Evolutionary conservation across 2,329 filamentous ascomycete genomes (phyloP).

Genomic region (Calonectria pseudoreteaudii): DNA sequence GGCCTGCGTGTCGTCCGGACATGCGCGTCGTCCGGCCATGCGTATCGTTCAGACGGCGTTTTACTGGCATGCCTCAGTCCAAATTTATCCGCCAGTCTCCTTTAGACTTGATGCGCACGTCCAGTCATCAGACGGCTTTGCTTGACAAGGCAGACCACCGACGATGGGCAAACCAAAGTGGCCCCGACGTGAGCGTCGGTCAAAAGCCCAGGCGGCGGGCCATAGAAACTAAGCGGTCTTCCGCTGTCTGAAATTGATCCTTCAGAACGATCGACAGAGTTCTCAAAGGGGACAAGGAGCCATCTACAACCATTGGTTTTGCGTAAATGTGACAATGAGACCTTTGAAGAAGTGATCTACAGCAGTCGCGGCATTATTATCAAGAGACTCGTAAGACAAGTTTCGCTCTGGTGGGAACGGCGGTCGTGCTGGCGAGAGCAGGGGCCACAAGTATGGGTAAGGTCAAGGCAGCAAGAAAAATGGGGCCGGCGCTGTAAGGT

Average conservation of each 20-base stretch:
- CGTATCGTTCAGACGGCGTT: conserved; percentile 14
- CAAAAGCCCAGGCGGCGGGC: background rate
- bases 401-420: conserved; percentile 4
- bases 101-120: background rate
- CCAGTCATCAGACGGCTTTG: background rate
- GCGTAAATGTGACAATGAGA: background rate
- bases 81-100: conserved; percentile 25
- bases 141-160: conserved; percentile 14
- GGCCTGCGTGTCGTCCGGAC: conserved; percentile 5
- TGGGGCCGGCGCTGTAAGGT: background rate
- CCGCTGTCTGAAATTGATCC: background rate
- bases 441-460: conserved; percentile 3
- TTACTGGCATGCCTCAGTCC: conserved; percentile 7
- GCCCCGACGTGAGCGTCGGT: background rate
- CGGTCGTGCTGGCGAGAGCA: background rate
- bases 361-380: conserved; percentile 10
- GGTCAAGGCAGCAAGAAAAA: background rate
- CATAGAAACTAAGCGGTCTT: background rate
- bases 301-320: background rate
- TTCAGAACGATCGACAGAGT: background rate
- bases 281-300: background rate
- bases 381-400: conserved; percentile 14
- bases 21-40: background rate
- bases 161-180: background rate
- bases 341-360: conserved; percentile 3